Conservation (phyloP, 768 basidiomycete genomes). For the Pisolithus microcarpus region DNA sequence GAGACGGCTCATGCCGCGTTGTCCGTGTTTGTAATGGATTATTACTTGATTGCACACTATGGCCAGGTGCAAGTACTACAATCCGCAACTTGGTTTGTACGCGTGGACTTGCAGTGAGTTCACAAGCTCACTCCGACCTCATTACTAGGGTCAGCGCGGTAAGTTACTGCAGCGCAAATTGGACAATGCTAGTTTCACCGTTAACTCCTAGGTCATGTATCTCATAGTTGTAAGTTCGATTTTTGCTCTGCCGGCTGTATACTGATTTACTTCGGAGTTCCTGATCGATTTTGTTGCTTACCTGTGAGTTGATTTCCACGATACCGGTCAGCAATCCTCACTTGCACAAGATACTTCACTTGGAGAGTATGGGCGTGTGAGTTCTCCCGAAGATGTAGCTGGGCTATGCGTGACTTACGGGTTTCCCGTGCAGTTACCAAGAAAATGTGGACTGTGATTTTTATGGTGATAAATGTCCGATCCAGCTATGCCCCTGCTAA, state of each 20-base stretch:
- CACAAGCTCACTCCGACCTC: background rate
- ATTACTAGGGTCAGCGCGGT: background rate
- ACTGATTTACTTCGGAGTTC: background rate
- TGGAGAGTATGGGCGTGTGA: conserved; percentile 8
- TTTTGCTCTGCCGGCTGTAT: background rate
- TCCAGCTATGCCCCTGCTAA: background rate
- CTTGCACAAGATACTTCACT: conserved; percentile 1
- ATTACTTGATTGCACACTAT: conserved; percentile 1
- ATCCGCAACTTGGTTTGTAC: conserved; percentile 2
- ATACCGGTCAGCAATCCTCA: background rate
- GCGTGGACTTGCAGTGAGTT: background rate
- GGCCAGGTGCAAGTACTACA: background rate
- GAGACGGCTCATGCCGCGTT: conserved; percentile 5
- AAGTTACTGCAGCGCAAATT: background rate
- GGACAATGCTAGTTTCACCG: background rate
- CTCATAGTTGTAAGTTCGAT: background rate
- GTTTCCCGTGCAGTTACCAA: background rate
- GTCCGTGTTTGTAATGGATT: conserved; percentile 5
- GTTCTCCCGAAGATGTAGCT: background rate
- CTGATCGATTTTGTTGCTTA: conserved; percentile 2
- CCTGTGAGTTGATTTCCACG: background rate
- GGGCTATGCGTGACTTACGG: background rate
- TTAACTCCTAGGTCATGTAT: background rate
- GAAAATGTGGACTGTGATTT: background rate
- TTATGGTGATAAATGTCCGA: background rate